phyloP scores from a whole-genome alignment of 768 basidiomycete genomes.

The Auricularia cornea region DNA sequence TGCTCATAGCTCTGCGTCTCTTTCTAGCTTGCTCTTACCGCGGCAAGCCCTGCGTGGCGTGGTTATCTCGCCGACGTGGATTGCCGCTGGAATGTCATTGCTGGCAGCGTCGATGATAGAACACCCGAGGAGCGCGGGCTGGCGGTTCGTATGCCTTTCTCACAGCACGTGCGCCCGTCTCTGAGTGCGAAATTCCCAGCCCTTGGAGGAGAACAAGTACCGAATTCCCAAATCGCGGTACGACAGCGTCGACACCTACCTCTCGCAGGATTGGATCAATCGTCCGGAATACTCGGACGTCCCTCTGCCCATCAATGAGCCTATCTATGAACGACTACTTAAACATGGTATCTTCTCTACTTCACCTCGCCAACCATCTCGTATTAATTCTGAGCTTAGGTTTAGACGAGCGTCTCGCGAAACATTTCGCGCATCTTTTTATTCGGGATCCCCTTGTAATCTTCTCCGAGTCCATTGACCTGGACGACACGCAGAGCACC shows the following conservation, averaged over 20 bases:
- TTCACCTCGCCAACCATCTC: background rate
- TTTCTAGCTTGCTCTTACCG: conserved; percentile 79
- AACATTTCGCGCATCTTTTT: conserved; percentile 90
- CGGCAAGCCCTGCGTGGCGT: conserved; percentile 90
- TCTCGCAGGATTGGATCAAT: conserved; percentile 80
- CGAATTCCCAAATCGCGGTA: conserved; percentile 94
- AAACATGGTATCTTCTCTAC: conserved; percentile 54
- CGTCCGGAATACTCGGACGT: conserved; percentile 93
- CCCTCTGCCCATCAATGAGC: conserved; percentile 66
- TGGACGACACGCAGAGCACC: conserved; percentile 77
- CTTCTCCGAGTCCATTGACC: conserved; percentile 88
- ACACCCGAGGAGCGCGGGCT: conserved; percentile 90
- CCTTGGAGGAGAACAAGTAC: conserved; percentile 63
- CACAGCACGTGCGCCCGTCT: conserved; percentile 6
- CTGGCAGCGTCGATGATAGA: conserved; percentile 96
- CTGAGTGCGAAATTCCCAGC: conserved; percentile 35
- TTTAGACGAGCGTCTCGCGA: conserved; percentile 78
- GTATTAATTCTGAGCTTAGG: conserved; percentile 35
- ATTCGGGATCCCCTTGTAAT: conserved; percentile 96
- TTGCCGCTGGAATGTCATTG: conserved; percentile 97
- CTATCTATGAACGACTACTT: conserved; percentile 62
- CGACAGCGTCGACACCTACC: conserved; percentile 90
- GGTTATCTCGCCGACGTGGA: conserved; percentile 95
- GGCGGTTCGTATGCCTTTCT: conserved; percentile 40
- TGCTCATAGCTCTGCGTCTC: background rate